These are phyloP conservation scores for Anthracocystis walkeri DNA, from an alignment of 1,284 basidiomycete genomes.

Conservation along the genomic window DNA sequence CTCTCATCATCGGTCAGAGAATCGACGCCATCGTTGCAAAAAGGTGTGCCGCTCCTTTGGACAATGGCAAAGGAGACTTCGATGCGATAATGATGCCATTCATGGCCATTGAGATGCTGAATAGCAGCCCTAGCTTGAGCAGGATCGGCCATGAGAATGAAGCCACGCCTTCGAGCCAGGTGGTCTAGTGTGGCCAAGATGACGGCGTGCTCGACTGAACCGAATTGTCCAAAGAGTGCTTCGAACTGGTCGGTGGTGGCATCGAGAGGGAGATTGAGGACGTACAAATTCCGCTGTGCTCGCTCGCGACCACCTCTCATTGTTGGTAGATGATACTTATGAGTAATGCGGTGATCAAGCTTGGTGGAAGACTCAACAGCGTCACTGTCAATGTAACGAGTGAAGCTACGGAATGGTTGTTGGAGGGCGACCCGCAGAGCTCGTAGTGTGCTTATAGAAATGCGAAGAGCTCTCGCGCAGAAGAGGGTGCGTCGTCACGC, in stretches of 20 bases:
- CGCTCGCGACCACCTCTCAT: constrained; percentile 34
- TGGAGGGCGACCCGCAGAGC: background rate
- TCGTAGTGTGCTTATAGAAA: background rate
- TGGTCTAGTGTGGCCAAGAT: constrained; percentile 68
- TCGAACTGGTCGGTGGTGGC: constrained; percentile 62
- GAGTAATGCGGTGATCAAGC: background rate
- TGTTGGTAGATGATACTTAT: background rate
- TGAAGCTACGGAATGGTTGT: background rate
- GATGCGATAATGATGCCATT: constrained; percentile 67
- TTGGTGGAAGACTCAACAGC: background rate
- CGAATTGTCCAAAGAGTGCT: constrained; percentile 57
- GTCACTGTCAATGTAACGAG: background rate
- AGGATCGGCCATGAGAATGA: constrained; percentile 65
- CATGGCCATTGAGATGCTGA: constrained; percentile 55
- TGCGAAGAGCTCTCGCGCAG: background rate
- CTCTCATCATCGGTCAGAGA: constrained; percentile 5
- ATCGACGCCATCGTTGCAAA: constrained; percentile 33
- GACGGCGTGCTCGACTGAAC: constrained; percentile 65
- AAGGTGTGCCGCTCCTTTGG: constrained; percentile 63
- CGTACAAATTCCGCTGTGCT: constrained; percentile 63
- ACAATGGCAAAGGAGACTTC: constrained; percentile 69
- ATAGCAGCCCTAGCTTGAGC: constrained; percentile 60
- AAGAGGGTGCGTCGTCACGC: constrained; percentile 33
- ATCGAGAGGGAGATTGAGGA: constrained; percentile 67
- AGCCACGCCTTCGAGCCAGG: constrained; percentile 66